Percentiles rank a stretch among this genome's conserved stretches.
Conservation (phyloP, 768 basidiomycete genomes). For the Termitomyces titanicus region DNA sequence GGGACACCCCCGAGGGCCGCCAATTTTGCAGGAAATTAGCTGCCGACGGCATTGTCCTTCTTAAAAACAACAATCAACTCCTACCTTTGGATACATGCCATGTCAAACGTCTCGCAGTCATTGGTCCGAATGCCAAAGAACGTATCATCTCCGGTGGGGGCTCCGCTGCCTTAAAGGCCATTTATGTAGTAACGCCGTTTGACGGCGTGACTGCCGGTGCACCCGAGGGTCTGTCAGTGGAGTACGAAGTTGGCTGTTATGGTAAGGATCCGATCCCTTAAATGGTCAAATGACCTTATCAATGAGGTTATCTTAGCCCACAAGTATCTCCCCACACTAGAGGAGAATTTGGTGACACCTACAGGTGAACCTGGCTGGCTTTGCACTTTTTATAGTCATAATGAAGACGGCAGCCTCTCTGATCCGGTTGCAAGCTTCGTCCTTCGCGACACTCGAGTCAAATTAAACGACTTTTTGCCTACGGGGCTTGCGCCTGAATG, state of each 20-base stretch:
- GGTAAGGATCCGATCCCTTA: conserved; percentile 32
- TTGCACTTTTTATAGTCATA: conserved; percentile 60
- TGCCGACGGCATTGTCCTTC: conserved; percentile 59
- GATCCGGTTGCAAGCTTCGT: conserved; percentile 43
- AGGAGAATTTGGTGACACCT: conserved; percentile 49
- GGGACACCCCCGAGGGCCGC: conserved; percentile 49
- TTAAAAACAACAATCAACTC: conserved; percentile 57
- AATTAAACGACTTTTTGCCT: conserved; percentile 66
- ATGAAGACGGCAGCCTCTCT: conserved; percentile 41
- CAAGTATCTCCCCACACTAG: conserved; percentile 69
- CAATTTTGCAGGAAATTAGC: conserved; percentile 54
- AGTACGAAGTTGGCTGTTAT: conserved; percentile 63
- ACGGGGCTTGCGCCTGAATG: conserved; percentile 47
- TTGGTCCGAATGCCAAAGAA: conserved; percentile 67
- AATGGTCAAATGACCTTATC: background rate
- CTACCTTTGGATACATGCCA: conserved; percentile 44
- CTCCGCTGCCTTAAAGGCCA: conserved; percentile 68
- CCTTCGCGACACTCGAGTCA: conserved; percentile 57
- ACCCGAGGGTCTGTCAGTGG: conserved; percentile 45
- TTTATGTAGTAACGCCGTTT: conserved; percentile 62
- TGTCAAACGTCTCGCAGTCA: conserved; percentile 53
- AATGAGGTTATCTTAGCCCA: conserved; percentile 37
- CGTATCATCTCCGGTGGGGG: conserved; percentile 73
- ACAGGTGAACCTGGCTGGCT: conserved; percentile 58
- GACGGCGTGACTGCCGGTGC: conserved; percentile 53